Evolutionary conservation across 2,329 filamentous ascomycete genomes (phyloP), one percentile per base, ranked within the genome.

Genomic region (Aureobasidium sp.): DNA sequence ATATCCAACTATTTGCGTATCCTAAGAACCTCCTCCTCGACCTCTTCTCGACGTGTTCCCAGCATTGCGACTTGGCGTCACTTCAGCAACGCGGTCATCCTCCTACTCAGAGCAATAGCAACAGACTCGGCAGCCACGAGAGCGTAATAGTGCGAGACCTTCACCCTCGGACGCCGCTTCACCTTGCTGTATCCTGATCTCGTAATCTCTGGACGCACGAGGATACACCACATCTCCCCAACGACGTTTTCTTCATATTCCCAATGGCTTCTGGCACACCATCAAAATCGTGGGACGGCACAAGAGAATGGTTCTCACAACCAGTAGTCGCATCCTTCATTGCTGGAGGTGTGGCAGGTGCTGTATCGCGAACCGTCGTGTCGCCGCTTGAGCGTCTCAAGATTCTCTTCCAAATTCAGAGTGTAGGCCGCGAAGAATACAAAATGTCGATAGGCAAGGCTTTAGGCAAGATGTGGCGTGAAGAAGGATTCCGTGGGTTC

Each of bases 361-460:
- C 94, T 47, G 93, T 99, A n/a, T 97, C 94, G 36, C 86, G 94
- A 72, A 99, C 94, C 27, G 93, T 97, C 52, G 94, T 99, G 5
- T 97, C 93, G 17, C 94, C 94, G 3, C 85, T 99, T 41, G 94
- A 99, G 77, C 86, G 94, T 66, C 82, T 99, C 63, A 97, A 99
- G 79, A 99, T 99, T 69, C 81, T 99, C n/a, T 91, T 97, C 74
- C 94, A 99, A 74, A 84, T 99, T 32, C 94, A 99, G 78, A 95
- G 89, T 71, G 89, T 83, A 55, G 93, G 92, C 20, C 86, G 91
- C 70, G 89, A 90, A 69, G 93, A 96, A 71, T 99, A 99, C 78
- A 93, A 94, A 74, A 80, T 97, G 74, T 94, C 91, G 17, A 90
- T 97, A 63, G 85, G 87, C 68, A 90, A 95, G 76, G 94, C 91